These are phyloP conservation scores for Xylariaceae sp. DNA, from an alignment of 2,329 filamentous ascomycete species.

Conservation along the genomic window DNA sequence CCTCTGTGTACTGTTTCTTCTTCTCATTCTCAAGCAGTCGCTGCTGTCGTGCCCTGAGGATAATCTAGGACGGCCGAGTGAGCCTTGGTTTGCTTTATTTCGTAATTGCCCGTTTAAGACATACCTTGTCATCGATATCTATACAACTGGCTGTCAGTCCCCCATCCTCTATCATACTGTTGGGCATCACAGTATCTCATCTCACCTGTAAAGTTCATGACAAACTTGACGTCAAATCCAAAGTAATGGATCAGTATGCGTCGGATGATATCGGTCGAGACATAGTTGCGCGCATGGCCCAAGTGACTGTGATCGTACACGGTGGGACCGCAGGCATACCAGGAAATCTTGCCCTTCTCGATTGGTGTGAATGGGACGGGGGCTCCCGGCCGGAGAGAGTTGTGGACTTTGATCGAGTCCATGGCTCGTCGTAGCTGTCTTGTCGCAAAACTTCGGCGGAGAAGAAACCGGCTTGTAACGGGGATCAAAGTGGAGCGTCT, in stretches of 20 bases:
- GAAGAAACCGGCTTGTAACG: constrained; percentile 22
- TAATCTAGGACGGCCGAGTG: constrained; percentile 49
- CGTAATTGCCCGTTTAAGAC: constrained; percentile 48
- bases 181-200: too few relatives aligned
- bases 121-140: constrained; percentile 70
- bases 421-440: constrained; percentile 33
- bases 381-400: constrained; percentile 66
- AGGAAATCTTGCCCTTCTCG: constrained; percentile 65
- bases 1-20: constrained; percentile 56
- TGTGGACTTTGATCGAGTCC: constrained; percentile 67
- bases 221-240: constrained; percentile 74
- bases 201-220: constrained; percentile 75
- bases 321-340: constrained; percentile 88
- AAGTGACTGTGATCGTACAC: constrained; percentile 71
- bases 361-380: constrained; percentile 72
- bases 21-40: constrained; percentile 73
- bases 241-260: constrained; percentile 81
- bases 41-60: constrained; percentile 65
- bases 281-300: constrained; percentile 84
- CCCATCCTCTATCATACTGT: too few relatives aligned
- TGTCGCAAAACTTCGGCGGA: constrained; percentile 31
- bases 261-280: constrained; percentile 81
- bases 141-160: too few relatives aligned
- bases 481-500: constrained; percentile 27
- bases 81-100: constrained; percentile 48